Evolutionary conservation across 129 eudicot species (phyloP), one percentile per base, ranked within the genome.

Genomic region (Artemisia annua): DNA sequence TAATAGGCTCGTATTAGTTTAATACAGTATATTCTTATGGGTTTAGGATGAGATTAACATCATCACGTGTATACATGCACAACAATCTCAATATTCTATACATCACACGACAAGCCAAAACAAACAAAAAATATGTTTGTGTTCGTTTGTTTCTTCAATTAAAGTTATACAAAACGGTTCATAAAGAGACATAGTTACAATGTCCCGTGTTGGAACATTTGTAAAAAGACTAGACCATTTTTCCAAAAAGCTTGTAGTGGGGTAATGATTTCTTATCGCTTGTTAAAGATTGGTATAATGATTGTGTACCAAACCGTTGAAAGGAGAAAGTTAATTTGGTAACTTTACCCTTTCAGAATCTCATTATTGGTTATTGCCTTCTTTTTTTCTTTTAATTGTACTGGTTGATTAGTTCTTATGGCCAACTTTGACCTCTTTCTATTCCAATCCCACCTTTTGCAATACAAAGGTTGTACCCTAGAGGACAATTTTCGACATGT

Each of bases 281-380:
- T 53, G 63, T 35, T 11, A 16, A 63, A 73, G 49, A 49, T 73
- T 30, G 63, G 43, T 48, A 51, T 51, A 66, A 18, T 66, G 20
- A 75, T 22, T 17, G 66, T 71, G 28, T 44, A 54, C 17, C 56
- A 71, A 59, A 59, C 10, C 71, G 28, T 43, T 44, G 43, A 48
- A 68, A 28, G 15, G 64, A 30, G 70, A 49, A 69, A 77, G 76
- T 70, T 65, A 64, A 77, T 61, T 69, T 70, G 71, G 76, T 77
- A 19, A 58, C 70, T 35, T 69, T 68, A 32, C 19, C n/a, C 39
- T 77, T 59, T 74, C 65, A 51, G 3, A 9, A 57, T 57, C 63
- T 57, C 60, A 17, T 55, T 17, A 11, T 69, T 69, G 43, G 20
- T 77, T n/a, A 26, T 54, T 62, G 26, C 5, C 28, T 71, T 39